phyloP scores from a whole-genome alignment of 1,284 basidiomycete genomes.

The Boletus mariae region DNA sequence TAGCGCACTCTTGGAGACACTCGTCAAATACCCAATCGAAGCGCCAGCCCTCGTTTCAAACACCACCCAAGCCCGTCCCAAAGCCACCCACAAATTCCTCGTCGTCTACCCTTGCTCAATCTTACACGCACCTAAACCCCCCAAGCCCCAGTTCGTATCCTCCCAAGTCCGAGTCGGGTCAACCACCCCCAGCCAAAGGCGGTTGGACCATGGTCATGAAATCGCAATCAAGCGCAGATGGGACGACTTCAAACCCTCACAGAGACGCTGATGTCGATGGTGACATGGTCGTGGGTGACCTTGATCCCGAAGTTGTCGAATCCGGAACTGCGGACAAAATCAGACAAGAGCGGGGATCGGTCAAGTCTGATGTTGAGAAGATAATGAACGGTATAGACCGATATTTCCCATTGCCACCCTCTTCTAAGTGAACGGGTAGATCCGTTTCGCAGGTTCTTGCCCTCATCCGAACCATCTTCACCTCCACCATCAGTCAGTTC shows the following conservation, averaged over 20 bases:
- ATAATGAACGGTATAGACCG: conserved; percentile 63
- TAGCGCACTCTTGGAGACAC: conserved; percentile 47
- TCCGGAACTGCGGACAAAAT: conserved; percentile 36
- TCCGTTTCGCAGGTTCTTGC: conserved; percentile 51
- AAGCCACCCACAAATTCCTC: conserved; percentile 49
- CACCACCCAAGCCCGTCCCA: conserved; percentile 59
- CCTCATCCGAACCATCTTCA: conserved; percentile 33
- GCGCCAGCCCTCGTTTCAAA: conserved; percentile 36
- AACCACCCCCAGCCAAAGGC: conserved; percentile 41
- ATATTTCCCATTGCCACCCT: conserved; percentile 12
- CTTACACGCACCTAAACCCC: conserved; percentile 75
- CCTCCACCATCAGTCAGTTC: conserved; percentile 27
- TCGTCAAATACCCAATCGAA: conserved; percentile 31
- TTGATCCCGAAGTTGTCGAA: conserved; percentile 54
- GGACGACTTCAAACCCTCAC: conserved; percentile 32
- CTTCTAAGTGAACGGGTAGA: conserved; percentile 40
- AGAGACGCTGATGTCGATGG: conserved; percentile 58
- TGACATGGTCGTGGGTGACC: conserved; percentile 71
- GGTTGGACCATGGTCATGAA: conserved; percentile 73
- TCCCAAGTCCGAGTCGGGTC: conserved; percentile 40
- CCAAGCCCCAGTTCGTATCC: conserved; percentile 78
- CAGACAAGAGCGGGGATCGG: conserved; percentile 44
- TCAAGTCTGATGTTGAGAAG: conserved; percentile 67
- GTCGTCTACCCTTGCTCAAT: conserved; percentile 69
- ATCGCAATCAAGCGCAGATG: conserved; percentile 28